phyloP scores from a whole-genome alignment of 202 grass and related monocot genomes.

The Brachypodium distachyon region DNA sequence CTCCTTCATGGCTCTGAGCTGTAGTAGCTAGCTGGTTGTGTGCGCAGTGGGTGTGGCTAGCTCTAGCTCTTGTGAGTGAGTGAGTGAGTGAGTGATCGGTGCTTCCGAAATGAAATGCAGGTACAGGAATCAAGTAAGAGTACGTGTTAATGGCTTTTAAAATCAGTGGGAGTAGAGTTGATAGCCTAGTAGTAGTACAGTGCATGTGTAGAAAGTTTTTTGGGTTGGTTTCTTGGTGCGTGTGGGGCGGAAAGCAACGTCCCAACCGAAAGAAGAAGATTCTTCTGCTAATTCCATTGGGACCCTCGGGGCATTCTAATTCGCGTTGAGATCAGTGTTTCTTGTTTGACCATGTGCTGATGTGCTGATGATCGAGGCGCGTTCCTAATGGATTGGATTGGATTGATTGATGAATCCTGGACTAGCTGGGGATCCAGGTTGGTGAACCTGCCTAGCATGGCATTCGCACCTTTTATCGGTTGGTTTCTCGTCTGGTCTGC shows the following conservation, averaged over 20 bases:
- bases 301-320: not conserved
- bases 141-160: conserved; percentile 24
- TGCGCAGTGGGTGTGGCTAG: not conserved
- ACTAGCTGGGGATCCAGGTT: too few relatives aligned
- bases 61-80: not conserved
- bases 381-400: too few relatives aligned
- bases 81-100: not conserved
- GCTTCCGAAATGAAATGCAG: not conserved
- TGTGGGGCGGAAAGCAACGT: conserved; percentile 18
- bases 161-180: not conserved
- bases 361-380: too few relatives aligned
- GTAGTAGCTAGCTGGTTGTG: not conserved
- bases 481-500: too few relatives aligned
- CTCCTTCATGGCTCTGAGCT: conserved; percentile 39
- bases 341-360: not conserved
- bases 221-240: not conserved
- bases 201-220: not conserved
- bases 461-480: too few relatives aligned
- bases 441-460: too few relatives aligned
- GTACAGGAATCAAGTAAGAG: not conserved
- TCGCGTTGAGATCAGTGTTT: not conserved
- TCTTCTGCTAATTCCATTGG: conserved; percentile 10
- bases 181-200: not conserved
- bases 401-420: too few relatives aligned
- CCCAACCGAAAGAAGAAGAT: conserved; percentile 45